Conservation (phyloP, 2,329 filamentous ascomycete species). For the Nothomitra cinnamomea region DNA sequence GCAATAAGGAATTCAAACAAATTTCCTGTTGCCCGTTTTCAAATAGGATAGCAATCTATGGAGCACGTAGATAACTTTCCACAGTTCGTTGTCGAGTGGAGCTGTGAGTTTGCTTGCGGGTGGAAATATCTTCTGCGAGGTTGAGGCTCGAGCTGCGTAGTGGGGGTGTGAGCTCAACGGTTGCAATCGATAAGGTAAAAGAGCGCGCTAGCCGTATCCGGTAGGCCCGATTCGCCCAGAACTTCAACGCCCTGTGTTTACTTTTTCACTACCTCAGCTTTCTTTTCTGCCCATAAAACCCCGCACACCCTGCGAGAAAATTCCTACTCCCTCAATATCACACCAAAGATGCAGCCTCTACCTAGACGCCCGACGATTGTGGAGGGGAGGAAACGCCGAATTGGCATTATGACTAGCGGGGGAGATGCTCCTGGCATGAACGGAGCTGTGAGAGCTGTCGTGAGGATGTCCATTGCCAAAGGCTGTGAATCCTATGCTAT, state of each 20-base stretch:
- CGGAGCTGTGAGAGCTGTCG: constrained; percentile 72
- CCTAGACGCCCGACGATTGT: constrained; percentile 10
- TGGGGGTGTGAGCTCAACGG: too few species aligned
- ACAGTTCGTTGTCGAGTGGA: too few species aligned
- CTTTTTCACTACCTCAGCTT: neutral
- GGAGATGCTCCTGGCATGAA: constrained; percentile 95
- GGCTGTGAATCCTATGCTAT: constrained; percentile 65
- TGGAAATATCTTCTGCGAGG: too few species aligned
- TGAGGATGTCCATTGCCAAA: constrained; percentile 78
- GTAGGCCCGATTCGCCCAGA: neutral
- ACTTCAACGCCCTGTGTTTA: neutral
- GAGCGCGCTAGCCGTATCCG: neutral
- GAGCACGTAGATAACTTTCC: too few species aligned
- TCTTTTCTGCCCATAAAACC: neutral
- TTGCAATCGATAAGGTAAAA: neutral
- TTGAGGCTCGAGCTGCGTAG: too few species aligned
- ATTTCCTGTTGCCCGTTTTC: too few species aligned
- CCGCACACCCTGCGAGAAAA: neutral
- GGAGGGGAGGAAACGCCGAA: constrained; percentile 39
- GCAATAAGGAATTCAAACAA: too few species aligned
- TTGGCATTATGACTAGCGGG: constrained; percentile 87
- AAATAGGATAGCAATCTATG: too few species aligned
- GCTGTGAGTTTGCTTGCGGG: too few species aligned
- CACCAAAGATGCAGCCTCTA: neutral
- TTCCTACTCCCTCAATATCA: neutral